Base-by-base conservation (phyloP, 1,284 basidiomycete genomes). In the Ganoderma meredithae region DNA sequence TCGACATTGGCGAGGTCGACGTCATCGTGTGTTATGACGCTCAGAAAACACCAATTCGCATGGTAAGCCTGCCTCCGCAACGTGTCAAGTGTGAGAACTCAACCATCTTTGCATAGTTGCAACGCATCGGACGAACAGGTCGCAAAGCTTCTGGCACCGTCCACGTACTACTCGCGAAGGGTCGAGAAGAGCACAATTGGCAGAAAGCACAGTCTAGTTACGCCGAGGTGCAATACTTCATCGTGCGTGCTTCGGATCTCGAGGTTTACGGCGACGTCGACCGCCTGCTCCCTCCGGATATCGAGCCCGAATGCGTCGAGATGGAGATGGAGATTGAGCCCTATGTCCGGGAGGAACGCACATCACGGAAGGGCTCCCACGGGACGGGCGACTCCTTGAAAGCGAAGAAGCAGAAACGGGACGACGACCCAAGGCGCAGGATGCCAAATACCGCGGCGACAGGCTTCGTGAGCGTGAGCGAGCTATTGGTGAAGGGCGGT, bases 1-100 rank as follows among this genome's bases (percentile, higher is more conserved):
- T 99, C n/a, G 98, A 99, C 79, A 99, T 99, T 67, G 98, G 98
- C 59, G 97, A 98, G 76, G 93, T 99, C n/a, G 98, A 99, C 78
- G 85, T 97, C 77, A 98, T 98, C 65, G 85, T 98, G 53, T 98
- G 97, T 76, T 99, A 99, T 79, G 98, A 99, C 75, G 92, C 97
- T 47, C 95, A 97, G 75, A 98, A 97, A 81, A 95, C 95, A 15
- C 94, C 97, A 0, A 96, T 99, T 72, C 95, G 97, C 68, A 97
- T 98, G 92, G 96, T 97, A 77, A 72, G 89, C 19, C 22, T 59
- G 49, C 12, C 36, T 39, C 3, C 39, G 36, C 19, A 13, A 61
- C 12, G 10, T 59, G 15, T 25, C 31, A 33, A 27, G 44, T 13
- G n/a, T 31, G 33, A 44, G 3, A 15, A 12, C 27, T 65, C 4